Evolutionary conservation across 2,329 filamentous ascomycete genomes (phyloP), one percentile per base, ranked within the genome.

Genomic region (Monosporascus sp.): DNA sequence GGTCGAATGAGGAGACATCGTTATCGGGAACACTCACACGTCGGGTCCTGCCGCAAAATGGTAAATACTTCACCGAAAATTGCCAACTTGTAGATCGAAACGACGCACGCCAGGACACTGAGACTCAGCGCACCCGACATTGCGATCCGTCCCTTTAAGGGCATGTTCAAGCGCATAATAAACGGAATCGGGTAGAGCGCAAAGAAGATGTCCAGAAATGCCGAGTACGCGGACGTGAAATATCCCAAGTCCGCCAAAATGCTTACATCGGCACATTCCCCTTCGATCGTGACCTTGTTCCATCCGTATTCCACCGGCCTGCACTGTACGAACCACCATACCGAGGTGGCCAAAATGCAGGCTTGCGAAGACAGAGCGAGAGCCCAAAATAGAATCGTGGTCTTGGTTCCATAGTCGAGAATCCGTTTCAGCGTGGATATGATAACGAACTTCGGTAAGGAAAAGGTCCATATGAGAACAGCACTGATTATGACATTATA

Each of bases 381-480:
- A 3, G 52, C 52, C 67, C 67, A 69, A 49, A 68, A 66, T 2
- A 65, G 37, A 35, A 66, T 47, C 14, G 57, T 51, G 6, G 66
- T 69, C 49, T 60, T 63, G 25, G 38, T 58, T 9, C 66, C 65
- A 48, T 65, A 69, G 31, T 63, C 54, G 14, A 69, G 56, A 35
- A 69, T 69, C 43, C 66, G 63, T 41, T 68, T 60, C 6, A 69
- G 56, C 7, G 60, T 65, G 25, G 64, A 63, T 52, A 70, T 62
- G 49, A 69, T 61, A 49, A 66, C 66, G 43, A 68, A 69, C 39
- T 69, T 70, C 2, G 67, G 67, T 37, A 69, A 52, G 11, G 67
- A 68, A 52, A 69, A 70, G 48, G 62, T 61, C 67, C 66, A 69
- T 51, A 69, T 63, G 15, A 67, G 52, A 18, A 68, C 53, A 2